A percentile compares a stretch with the other conserved stretches of the same genome.
These are phyloP conservation scores for Aspergillus flavus DNA, from an alignment of 2,329 filamentous ascomycete species.

Conservation along the genomic window DNA sequence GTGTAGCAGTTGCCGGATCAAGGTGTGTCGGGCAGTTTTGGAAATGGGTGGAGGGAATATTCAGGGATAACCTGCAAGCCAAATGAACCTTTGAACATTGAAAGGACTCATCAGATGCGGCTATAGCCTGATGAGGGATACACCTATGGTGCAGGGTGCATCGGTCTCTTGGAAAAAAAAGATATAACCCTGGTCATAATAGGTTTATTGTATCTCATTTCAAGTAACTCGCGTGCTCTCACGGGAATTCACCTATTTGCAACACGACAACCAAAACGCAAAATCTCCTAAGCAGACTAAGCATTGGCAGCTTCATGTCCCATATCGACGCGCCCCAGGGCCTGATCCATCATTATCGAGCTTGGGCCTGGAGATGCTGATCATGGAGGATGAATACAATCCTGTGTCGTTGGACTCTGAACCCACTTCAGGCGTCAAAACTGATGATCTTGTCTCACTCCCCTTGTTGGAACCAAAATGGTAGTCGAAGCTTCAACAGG, in stretches of 20 bases:
- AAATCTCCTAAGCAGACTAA: conserved; percentile 8
- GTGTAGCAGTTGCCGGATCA: background rate
- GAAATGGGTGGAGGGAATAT: background rate
- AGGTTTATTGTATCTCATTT: conserved; percentile 23
- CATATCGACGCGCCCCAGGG: conserved; percentile 48
- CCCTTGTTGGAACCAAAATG: conserved; percentile 84
- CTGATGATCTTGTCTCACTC: conserved; percentile 91
- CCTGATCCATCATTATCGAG: background rate
- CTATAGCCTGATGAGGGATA: background rate
- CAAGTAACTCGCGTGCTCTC: conserved; percentile 21
- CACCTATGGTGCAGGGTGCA: background rate
- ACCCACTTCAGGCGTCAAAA: conserved; percentile 80
- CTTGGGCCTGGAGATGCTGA: background rate
- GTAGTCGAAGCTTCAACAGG: background rate
- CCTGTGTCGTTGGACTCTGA: no score
- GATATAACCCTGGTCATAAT: conserved; percentile 19
- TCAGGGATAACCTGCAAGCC: background rate
- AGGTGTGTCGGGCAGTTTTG: background rate
- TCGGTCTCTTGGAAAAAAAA: conserved; percentile 8
- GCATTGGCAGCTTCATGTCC: conserved; percentile 40
- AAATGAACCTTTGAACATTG: background rate
- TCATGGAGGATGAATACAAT: background rate
- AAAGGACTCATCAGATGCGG: background rate
- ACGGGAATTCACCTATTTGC: conserved; percentile 20
- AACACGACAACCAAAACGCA: conserved; percentile 12